Conservation (phyloP, 176 grass and related monocot genomes). For the Aegilops tauschii region DNA sequence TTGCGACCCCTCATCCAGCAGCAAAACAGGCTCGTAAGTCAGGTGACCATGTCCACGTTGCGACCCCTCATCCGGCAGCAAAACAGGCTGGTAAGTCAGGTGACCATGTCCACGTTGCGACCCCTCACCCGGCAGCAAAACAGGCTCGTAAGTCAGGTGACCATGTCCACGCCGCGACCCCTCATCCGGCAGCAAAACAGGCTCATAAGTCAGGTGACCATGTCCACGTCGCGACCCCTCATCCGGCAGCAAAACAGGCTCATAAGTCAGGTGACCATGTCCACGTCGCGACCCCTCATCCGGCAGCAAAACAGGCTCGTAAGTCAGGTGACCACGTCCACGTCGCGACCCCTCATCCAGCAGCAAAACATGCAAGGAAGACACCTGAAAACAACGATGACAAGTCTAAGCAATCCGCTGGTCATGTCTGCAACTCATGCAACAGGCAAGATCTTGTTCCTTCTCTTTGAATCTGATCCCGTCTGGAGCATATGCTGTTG, state of each 20-base stretch:
- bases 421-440: constrained; percentile 62
- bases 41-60: background rate
- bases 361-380: background rate
- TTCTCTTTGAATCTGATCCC: background rate
- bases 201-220: background rate
- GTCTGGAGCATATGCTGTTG: background rate
- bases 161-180: background rate
- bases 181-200: background rate
- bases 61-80: background rate
- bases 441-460: constrained; percentile 41
- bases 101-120: constrained; percentile 31
- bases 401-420: constrained; percentile 46
- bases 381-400: constrained; percentile 38
- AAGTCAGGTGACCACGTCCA: background rate
- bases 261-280: background rate
- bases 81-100: constrained; percentile 12
- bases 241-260: background rate
- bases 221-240: background rate
- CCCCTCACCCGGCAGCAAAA: constrained; percentile 59
- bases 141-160: background rate
- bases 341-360: background rate
- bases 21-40: constrained; percentile 13
- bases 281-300: constrained; percentile 65
- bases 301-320: constrained; percentile 34
- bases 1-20: constrained; percentile 54